Evolutionary conservation across 345 rosid genomes (phyloP), one percentile per base, ranked within the genome.

Genomic region (Gossypium ekmanianum): DNA sequence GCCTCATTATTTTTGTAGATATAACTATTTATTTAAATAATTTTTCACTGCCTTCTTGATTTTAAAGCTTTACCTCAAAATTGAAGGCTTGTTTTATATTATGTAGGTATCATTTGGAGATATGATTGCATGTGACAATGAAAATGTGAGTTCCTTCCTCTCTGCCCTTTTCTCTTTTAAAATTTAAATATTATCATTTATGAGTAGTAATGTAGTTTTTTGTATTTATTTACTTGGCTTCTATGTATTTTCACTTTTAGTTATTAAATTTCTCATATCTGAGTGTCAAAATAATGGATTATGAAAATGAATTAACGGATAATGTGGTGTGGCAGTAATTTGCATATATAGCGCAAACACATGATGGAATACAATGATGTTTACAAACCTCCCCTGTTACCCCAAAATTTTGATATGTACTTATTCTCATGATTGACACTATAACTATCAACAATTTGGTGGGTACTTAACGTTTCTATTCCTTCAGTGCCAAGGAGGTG

Each of bases 41-140:
- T 2, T 47, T 67, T 76, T 68, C 67, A 4, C 43, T 18, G 17
- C 18, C 72, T 55, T 47, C 52, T 56, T 34, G 51, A 11, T 55
- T 51, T 55, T 51, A 44, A 78, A 61, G 18, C 56, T 78, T 22
- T 65, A 43, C 17, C 47, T 20, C 39, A 54, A 61, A n/a, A 52
- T 68, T 74, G 66, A 79, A 47, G 47, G 58, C 16, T 51, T 69
- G 76, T 50, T 50, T 74, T 52, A 7, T 72, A 68, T 74, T 55
- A 11, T 77, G 82, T 12, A 93, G 97, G 98, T 93, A 67, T 95
- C 99, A 7, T 95, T 90, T 74, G 98, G 99, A 83, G 98, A 95
- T 83, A 95, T 93, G 98, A 93, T 95, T 77, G 98, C 99, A 26
- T 95, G 99, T 76, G 99, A 95, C 80, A 95, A 95, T 72, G 98